phyloP scores from a whole-genome alignment of 148 eudicot species.

The Persicaria maculosa region DNA sequence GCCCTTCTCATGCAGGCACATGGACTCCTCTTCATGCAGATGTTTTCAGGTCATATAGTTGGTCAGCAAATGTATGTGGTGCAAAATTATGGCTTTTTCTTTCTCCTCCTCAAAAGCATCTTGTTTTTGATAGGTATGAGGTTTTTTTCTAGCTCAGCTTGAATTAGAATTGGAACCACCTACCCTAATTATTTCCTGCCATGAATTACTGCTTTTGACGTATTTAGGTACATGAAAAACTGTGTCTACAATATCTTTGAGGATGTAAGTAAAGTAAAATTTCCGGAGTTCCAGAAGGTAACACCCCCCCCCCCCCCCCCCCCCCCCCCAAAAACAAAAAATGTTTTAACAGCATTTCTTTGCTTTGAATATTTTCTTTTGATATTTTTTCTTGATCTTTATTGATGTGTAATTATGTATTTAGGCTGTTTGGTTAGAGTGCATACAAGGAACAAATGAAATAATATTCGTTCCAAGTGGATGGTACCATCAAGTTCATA shows the following conservation, averaged over 20 bases:
- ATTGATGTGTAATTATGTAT: slow-evolving; percentile 22
- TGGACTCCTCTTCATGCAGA: slow-evolving; percentile 99
- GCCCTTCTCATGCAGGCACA: slow-evolving; percentile 55
- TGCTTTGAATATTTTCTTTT: slow-evolving; percentile 3
- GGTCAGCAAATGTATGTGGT: slow-evolving; percentile 99
- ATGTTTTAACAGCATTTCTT: background rate
- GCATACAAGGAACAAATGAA: slow-evolving; percentile 67
- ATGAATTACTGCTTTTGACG: slow-evolving; percentile 10
- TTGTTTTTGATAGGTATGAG: slow-evolving; percentile 79
- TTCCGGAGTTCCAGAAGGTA: slow-evolving; percentile 75
- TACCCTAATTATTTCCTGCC: background rate
- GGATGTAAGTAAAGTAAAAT: slow-evolving; percentile 54
- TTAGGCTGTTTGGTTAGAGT: slow-evolving; percentile 89
- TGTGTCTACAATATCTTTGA: slow-evolving; percentile 77
- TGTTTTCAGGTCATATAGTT: slow-evolving; percentile 96
- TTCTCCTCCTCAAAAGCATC: slow-evolving; percentile 68
- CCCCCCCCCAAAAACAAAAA: no score
- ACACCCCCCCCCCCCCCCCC: no score
- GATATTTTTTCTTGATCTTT: slow-evolving; percentile 10
- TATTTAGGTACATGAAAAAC: slow-evolving; percentile 62
- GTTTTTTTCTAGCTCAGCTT: background rate
- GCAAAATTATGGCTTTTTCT: slow-evolving; percentile 83
- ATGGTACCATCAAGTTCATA: slow-evolving; percentile 99
- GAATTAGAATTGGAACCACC: background rate
- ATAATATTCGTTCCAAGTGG: slow-evolving; percentile 98